A percentile compares a stretch with the other conserved stretches of the same genome.
Conservation (phyloP, 495 filamentous ascomycete genomes). For the Ramalina peruviana region DNA sequence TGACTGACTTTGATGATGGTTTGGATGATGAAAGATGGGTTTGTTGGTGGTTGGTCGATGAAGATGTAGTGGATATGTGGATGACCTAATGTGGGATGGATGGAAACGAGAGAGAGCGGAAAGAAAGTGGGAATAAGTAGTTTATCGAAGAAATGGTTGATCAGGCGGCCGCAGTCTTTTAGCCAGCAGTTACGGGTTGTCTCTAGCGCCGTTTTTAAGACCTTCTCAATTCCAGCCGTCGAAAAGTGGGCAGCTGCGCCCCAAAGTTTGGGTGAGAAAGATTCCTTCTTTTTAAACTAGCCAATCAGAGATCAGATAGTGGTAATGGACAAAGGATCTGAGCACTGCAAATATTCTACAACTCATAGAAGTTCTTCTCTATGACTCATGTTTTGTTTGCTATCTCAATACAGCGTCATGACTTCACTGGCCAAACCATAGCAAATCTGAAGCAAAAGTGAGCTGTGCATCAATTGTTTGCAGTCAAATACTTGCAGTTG, state of each 20-base stretch:
- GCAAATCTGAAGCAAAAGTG: neutral
- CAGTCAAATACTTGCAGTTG: neutral
- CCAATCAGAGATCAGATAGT: conserved; percentile 10
- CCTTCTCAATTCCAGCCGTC: conserved; percentile 20
- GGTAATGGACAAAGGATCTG: neutral
- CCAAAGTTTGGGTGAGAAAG: conserved; percentile 21
- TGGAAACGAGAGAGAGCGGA: conserved; percentile 24
- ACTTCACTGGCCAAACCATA: neutral
- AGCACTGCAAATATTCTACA: neutral
- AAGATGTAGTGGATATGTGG: conserved; percentile 30
- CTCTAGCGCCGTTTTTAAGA: neutral
- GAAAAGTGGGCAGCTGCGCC: conserved; percentile 25
- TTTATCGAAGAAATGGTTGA: conserved; percentile 21
- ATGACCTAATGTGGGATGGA: conserved; percentile 27
- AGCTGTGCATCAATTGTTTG: neutral
- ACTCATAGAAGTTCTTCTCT: conserved; percentile 2
- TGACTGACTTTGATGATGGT: conserved; percentile 24
- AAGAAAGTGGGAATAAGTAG: conserved; percentile 34
- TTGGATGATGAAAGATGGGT: conserved; percentile 13
- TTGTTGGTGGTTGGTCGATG: conserved; percentile 27
- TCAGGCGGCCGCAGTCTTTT: conserved; percentile 11
- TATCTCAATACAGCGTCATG: neutral
- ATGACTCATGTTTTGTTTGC: conserved; percentile 2
- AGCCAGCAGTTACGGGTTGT: too few species aligned
- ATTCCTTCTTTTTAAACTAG: neutral